Evolutionary conservation across 768 basidiomycete species (phyloP).

Genomic region (Wakefieldia striispora): DNA sequence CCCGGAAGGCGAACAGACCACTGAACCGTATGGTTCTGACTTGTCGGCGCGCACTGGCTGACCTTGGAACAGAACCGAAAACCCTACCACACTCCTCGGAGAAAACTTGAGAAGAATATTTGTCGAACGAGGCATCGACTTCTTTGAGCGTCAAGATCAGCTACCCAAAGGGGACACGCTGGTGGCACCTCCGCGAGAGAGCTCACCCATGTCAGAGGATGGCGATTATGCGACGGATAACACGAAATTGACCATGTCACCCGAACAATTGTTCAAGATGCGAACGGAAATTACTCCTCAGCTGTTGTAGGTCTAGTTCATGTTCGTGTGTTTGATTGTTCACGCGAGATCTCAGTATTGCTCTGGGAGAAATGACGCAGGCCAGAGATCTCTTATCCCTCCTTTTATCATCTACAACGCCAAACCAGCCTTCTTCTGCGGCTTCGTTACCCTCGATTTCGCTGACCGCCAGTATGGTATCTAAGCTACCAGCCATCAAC

Average conservation of each 20-base stretch:
- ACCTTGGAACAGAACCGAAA: constrained; percentile 45
- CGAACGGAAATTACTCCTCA: constrained; percentile 68
- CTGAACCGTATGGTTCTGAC: constrained; percentile 60
- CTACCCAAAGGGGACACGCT: constrained; percentile 17
- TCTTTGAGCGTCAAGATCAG: constrained; percentile 56
- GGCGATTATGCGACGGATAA: constrained; percentile 30
- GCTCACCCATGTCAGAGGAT: constrained; percentile 26
- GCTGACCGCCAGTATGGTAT: constrained; percentile 62
- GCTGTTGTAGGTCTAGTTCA: constrained; percentile 55
- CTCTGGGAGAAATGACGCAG: constrained; percentile 76
- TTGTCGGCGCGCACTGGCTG: constrained; percentile 10
- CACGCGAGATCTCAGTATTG: constrained; percentile 46
- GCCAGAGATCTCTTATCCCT: constrained; percentile 68
- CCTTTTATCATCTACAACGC: constrained; percentile 45
- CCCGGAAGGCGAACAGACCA: constrained; percentile 63
- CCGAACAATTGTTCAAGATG: constrained; percentile 74
- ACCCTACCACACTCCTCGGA: constrained; percentile 57
- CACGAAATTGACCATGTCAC: constrained; percentile 53
- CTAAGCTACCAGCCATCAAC: constrained; percentile 60
- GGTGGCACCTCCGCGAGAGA: constrained; percentile 28
- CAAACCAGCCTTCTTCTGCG: constrained; percentile 33
- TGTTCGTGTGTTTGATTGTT: constrained; percentile 4
- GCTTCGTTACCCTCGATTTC: constrained; percentile 31
- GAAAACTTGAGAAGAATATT: constrained; percentile 69
- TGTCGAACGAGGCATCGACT: constrained; percentile 68